A percentile compares a stretch with the other conserved stretches of the same genome.
Evolutionary conservation across 2,329 filamentous ascomycete species (phyloP).

Genomic region (Stromatinia cepivora): DNA sequence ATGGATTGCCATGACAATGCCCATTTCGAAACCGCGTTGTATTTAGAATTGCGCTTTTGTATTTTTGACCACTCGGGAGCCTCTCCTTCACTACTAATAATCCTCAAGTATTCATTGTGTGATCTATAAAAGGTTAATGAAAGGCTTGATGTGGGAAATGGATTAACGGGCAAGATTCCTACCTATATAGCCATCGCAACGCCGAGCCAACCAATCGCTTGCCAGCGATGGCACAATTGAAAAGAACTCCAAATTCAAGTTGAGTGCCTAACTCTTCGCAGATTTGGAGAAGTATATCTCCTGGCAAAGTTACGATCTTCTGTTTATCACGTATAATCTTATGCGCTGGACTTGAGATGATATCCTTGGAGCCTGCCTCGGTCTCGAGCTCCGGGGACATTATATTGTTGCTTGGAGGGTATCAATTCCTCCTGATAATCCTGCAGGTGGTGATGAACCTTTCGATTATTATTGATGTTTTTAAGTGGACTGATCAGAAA

Average conservation of each 20-base stretch:
- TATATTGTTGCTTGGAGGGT: neutral
- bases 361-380: neutral
- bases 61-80: slow-evolving; percentile 23
- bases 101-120: slow-evolving; percentile 47
- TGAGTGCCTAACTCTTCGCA: slow-evolving; percentile 58
- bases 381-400: slow-evolving; percentile 13
- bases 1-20: slow-evolving; percentile 68
- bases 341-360: neutral
- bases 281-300: slow-evolving; percentile 60
- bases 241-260: slow-evolving; percentile 61
- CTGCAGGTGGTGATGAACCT: neutral
- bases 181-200: slow-evolving; percentile 64
- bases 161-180: slow-evolving; percentile 23
- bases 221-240: slow-evolving; percentile 56
- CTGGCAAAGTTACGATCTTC: slow-evolving; percentile 36
- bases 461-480: neutral
- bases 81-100: slow-evolving; percentile 48
- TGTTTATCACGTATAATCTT: neutral
- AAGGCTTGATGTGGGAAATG: neutral
- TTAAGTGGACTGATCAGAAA: neutral
- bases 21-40: slow-evolving; percentile 49
- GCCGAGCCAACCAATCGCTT: slow-evolving; percentile 59
- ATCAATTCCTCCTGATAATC: neutral
- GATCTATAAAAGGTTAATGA: slow-evolving; percentile 44
- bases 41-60: slow-evolving; percentile 17